A percentile compares a stretch with the other conserved stretches of the same genome.
Conservation (phyloP, 2,329 filamentous ascomycete genomes). For the Pyrenophora graminea region DNA sequence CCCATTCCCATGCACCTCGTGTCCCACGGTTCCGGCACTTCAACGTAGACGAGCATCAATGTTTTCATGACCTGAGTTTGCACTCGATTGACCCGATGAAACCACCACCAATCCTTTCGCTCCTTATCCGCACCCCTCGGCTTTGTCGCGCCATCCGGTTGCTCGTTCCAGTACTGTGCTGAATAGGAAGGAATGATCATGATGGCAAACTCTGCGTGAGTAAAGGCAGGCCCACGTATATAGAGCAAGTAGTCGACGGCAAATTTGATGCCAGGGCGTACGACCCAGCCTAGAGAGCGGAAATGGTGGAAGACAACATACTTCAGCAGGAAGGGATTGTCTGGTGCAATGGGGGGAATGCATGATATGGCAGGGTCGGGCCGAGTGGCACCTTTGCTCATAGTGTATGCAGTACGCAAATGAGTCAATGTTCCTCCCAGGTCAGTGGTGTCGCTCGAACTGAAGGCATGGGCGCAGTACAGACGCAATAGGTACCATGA, state of each 20-base stretch:
- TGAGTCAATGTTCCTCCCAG: slow-evolving; percentile 11
- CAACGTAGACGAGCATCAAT: slow-evolving; percentile 86
- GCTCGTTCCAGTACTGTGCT: slow-evolving; percentile 70
- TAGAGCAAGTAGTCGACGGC: slow-evolving; percentile 95
- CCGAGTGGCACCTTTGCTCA: slow-evolving; percentile 13
- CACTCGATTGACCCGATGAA: slow-evolving; percentile 88
- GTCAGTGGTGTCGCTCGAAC: slow-evolving; percentile 48
- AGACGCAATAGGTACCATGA: slow-evolving; percentile 48
- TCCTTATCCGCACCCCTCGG: slow-evolving; percentile 44
- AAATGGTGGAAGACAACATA: slow-evolving; percentile 97
- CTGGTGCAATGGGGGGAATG: slow-evolving; percentile 60
- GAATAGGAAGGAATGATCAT: slow-evolving; percentile 82
- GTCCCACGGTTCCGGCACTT: slow-evolving; percentile 72
- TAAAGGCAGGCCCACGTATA: slow-evolving; percentile 87
- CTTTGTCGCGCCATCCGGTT: slow-evolving; percentile 43
- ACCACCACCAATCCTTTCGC: slow-evolving; percentile 72
- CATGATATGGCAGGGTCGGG: slow-evolving; percentile 10
- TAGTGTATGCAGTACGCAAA: slow-evolving; percentile 20
- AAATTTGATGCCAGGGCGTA: slow-evolving; percentile 91
- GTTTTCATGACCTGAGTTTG: slow-evolving; percentile 90
- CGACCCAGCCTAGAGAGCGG: slow-evolving; percentile 91
- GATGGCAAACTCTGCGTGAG: slow-evolving; percentile 91
- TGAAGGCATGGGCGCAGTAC: slow-evolving; percentile 71
- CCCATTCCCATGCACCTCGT: slow-evolving; percentile 47
- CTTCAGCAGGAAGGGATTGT: slow-evolving; percentile 82